A percentile compares a stretch with the other conserved stretches of the same genome.
Evolutionary conservation across 2,329 filamentous ascomycete genomes (phyloP).

Genomic region (Cadophora gregata): DNA sequence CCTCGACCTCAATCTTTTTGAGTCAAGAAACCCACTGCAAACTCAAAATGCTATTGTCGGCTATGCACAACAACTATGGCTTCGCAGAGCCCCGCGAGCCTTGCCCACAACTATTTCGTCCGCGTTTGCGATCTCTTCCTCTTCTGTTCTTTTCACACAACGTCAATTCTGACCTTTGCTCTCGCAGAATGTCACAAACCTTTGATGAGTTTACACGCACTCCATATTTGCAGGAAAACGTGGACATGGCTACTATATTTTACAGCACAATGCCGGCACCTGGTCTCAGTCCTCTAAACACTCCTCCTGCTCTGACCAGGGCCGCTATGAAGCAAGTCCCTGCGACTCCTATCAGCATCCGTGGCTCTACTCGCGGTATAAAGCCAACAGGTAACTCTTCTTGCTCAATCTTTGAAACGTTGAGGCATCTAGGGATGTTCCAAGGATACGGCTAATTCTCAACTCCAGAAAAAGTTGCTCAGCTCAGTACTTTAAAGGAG

Average conservation of each 20-base stretch:
- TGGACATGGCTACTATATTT: background rate
- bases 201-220: background rate
- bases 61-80: background rate
- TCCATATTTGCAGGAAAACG: background rate
- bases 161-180: background rate
- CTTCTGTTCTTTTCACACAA: background rate
- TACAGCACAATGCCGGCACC: background rate
- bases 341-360: background rate
- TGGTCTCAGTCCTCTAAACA: background rate
- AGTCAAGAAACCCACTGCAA: background rate
- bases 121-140: background rate
- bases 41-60: constrained; percentile 7
- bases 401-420: background rate
- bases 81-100: constrained; percentile 9
- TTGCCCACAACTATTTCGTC: background rate
- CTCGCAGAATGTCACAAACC: background rate
- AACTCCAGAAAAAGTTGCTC: background rate
- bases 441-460: background rate
- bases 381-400: background rate
- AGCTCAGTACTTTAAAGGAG: background rate
- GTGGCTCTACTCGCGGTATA: background rate
- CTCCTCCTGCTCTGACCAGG: background rate
- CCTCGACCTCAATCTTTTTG: background rate
- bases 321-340: background rate
- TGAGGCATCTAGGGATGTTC: background rate